Evolutionary conservation across 345 rosid species (phyloP), one percentile per base, ranked within the genome.

Genomic region (Limnanthes douglasii): DNA sequence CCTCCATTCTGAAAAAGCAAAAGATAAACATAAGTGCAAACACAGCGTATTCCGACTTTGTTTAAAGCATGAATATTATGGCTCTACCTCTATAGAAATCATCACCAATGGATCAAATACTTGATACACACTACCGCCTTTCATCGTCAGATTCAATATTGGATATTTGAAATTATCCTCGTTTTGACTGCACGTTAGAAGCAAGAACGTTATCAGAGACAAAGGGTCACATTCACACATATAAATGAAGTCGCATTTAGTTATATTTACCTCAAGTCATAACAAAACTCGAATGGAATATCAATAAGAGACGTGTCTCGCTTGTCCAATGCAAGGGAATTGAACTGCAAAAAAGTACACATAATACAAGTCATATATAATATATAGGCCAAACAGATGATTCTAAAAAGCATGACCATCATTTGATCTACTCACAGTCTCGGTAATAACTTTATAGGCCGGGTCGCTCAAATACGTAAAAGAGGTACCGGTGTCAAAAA

Each of bases 401-500:
- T 28, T 2, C 5, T 28, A 27, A 10, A 11, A 11, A 44, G 10
- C 32, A 19, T 15, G 11, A 12, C 32, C 15, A 17, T 34, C 42
- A 37, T 31, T 54, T 13, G 30, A 70, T 29, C 44, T 45, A 57
- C 61, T 57, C 63, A 90, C 96, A 13, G 48, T 61, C 39, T 71
- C 40, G 18, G 94, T 29, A 18, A 84, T 59, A 34, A 60, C 40
- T 3, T 78, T 53, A 60, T 84, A 90, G 51, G 81, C 82, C 1
- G 94, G 96, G 32, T 90, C 93, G 2, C 70, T 65, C 49, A 90
- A 65, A 57, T 77, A 84, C 21, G 98, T 74, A 48, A 90, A 86
- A 2, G 96, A 77, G 29, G 98, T 90, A 7, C 98, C 98, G 1
- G 96, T 60, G 61, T 90, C 98, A 36, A 90, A 84, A 56, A 80